Base-by-base conservation (phyloP, 2,329 filamentous ascomycete species). In the Zasmidium cellare region DNA sequence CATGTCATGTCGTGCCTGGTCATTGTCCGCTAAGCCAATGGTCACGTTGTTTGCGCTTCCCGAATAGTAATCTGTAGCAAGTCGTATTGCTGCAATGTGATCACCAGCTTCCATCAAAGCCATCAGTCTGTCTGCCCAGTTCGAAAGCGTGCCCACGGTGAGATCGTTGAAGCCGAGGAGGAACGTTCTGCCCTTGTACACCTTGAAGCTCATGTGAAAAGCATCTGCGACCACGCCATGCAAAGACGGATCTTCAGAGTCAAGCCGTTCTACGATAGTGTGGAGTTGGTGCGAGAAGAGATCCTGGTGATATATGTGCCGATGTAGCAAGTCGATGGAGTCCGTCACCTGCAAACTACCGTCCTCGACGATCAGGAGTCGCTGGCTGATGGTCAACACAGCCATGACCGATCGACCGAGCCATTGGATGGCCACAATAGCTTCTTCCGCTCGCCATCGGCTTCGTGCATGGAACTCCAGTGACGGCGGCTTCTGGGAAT, bases 41-140 rank as follows among this genome's bases (percentile, higher is more conserved):
- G 94, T 97, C 51, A 97, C 82, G 73, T 94, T 97, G 73, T 97
- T 91, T n/a, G 91, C 86, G 69, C 92, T 87, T 22, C 94, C 94
- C 7, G 86, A 88, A 71, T 96, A 97, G 74, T 97, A 99, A 0
- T 89, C 89, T 0, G 92, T 96, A 9, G 93, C 96, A 58, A 99
- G 81, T 63, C 88, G 84, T 59, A 99, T 96, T 1, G 94, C 92
- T 12, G 87, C 89, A 63, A 99, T 89, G 69, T 96, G 96, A 74
- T 97, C 92, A n/a, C 94, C 94, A 56, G 92, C 86, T 72, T 97
- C 92, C 90, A 99, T 97, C 66, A 97, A 81, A 0, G 93, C 92
- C 64, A 97, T 87, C 18, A 99, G 79, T 44, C 94, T 84, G 74
- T 99, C 94, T 2, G 94, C 93, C 94, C 94, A 99, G 66, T 99